phyloP scores from a whole-genome alignment of 2,329 filamentous ascomycete species.

The Meredithiella fracta region DNA sequence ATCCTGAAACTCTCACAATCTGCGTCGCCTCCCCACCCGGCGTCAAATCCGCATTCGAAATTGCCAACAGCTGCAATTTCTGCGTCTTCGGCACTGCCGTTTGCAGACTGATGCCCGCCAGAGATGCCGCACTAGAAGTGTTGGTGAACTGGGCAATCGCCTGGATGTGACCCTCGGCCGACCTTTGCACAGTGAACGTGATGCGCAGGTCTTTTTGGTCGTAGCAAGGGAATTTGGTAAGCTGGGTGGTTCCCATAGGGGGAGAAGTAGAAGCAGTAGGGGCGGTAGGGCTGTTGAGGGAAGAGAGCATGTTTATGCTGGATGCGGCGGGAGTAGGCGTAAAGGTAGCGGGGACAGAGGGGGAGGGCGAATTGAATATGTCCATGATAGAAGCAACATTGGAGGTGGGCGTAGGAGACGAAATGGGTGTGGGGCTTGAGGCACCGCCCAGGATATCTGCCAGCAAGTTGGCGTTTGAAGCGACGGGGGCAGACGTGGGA shows the following conservation, averaged over 20 bases:
- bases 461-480: constrained; percentile 68
- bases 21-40: constrained; percentile 75
- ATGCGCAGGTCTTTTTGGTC: constrained; percentile 71
- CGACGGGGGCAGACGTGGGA: constrained; percentile 34
- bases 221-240: constrained; percentile 57
- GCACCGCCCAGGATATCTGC: constrained; percentile 78
- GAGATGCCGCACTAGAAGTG: constrained; percentile 42
- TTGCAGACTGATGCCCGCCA: constrained; percentile 70
- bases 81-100: constrained; percentile 94
- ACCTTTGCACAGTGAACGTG: constrained; percentile 70
- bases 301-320: constrained; percentile 33
- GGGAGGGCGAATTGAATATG: constrained; percentile 46
- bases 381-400: constrained; percentile 72
- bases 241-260: constrained; percentile 24
- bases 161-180: constrained; percentile 61
- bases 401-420: constrained; percentile 35
- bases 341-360: constrained; percentile 20
- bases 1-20: constrained; percentile 70
- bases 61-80: constrained; percentile 79
- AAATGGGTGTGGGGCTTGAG: constrained; percentile 27
- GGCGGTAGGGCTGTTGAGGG: constrained; percentile 24
- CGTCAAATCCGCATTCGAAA: constrained; percentile 62
- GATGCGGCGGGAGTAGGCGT: constrained; percentile 24
- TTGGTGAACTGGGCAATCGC: constrained; percentile 76
- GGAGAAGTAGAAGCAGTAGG: constrained; percentile 18